phyloP scores from a whole-genome alignment of 768 basidiomycete species.

The Calvatia gigantea region DNA sequence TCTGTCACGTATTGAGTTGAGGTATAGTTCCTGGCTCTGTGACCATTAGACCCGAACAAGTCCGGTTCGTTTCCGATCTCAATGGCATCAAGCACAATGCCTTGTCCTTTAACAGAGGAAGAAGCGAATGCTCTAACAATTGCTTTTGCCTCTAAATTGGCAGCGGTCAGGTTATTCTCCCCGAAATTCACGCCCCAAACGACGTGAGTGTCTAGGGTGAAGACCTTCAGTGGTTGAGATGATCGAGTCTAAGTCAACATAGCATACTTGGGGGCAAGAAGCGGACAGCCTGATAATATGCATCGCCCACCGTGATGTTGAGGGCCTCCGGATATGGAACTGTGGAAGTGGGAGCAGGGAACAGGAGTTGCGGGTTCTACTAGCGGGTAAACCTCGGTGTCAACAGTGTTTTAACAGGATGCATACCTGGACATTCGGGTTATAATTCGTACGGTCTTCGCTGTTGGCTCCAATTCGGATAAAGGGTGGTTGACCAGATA shows the following conservation, averaged over 20 bases:
- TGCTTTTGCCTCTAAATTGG: conserved; percentile 43
- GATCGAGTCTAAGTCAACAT: background rate
- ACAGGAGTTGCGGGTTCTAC: conserved; percentile 34
- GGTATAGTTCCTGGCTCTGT: conserved; percentile 35
- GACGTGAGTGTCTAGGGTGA: conserved; percentile 49
- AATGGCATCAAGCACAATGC: conserved; percentile 51
- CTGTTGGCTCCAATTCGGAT: conserved; percentile 60
- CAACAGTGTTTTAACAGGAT: background rate
- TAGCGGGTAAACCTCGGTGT: background rate
- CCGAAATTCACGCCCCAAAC: conserved; percentile 71
- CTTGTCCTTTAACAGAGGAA: conserved; percentile 30
- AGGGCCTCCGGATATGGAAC: conserved; percentile 68
- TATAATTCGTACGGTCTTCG: conserved; percentile 58
- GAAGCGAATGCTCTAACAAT: conserved; percentile 48
- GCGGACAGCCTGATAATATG: conserved; percentile 49
- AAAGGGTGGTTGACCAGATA: conserved; percentile 50
- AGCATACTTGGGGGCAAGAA: conserved; percentile 47
- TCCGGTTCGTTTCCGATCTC: conserved; percentile 66
- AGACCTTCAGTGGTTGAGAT: background rate
- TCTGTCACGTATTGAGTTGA: conserved; percentile 43
- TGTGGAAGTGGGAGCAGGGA: conserved; percentile 43
- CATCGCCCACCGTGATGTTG: conserved; percentile 54
- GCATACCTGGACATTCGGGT: conserved; percentile 40
- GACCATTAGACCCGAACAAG: conserved; percentile 45
- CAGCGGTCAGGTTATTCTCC: conserved; percentile 44